Percentiles rank a stretch among this genome's conserved stretches.
These are phyloP conservation scores for Vanrija pseudolonga DNA, from an alignment of 1,284 basidiomycete genomes.

Conservation along the genomic window DNA sequence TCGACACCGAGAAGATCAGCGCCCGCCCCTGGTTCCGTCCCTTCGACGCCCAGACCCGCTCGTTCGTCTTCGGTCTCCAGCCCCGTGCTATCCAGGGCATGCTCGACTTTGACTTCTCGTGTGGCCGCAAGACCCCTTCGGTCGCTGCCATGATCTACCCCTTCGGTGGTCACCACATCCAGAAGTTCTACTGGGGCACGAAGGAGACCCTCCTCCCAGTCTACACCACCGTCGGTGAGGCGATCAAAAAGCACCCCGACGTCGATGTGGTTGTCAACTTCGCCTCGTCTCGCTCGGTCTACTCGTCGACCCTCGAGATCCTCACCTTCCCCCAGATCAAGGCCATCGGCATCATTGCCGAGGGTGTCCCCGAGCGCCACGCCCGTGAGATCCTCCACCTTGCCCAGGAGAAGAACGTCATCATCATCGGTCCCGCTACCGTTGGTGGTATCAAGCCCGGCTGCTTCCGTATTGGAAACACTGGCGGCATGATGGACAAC, in stretches of 20 bases:
- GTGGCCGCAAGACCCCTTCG: slow-evolving; percentile 85
- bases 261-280: slow-evolving; percentile 99
- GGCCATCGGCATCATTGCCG: slow-evolving; percentile 91
- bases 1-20: slow-evolving; percentile 50
- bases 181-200: slow-evolving; percentile 99
- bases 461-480: slow-evolving; percentile 99
- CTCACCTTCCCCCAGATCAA: slow-evolving; percentile 69
- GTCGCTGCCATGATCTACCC: slow-evolving; percentile 99
- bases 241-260: slow-evolving; percentile 90
- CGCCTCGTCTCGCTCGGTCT: slow-evolving; percentile 89
- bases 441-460: slow-evolving; percentile 99
- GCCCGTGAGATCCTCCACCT: slow-evolving; percentile 92
- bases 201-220: slow-evolving; percentile 98
- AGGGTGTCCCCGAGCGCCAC: slow-evolving; percentile 97
- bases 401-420: slow-evolving; percentile 78
- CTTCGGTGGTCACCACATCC: slow-evolving; percentile 99
- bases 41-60: slow-evolving; percentile 87
- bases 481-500: slow-evolving; percentile 99
- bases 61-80: slow-evolving; percentile 97
- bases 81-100: slow-evolving; percentile 99
- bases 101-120: slow-evolving; percentile 99
- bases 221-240: slow-evolving; percentile 90
- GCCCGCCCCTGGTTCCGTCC: slow-evolving; percentile 76
- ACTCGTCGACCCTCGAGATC: slow-evolving; percentile 89
- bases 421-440: slow-evolving; percentile 97